phyloP scores from a whole-genome alignment of 202 grass and related monocot genomes.

The Carex arenaria region DNA sequence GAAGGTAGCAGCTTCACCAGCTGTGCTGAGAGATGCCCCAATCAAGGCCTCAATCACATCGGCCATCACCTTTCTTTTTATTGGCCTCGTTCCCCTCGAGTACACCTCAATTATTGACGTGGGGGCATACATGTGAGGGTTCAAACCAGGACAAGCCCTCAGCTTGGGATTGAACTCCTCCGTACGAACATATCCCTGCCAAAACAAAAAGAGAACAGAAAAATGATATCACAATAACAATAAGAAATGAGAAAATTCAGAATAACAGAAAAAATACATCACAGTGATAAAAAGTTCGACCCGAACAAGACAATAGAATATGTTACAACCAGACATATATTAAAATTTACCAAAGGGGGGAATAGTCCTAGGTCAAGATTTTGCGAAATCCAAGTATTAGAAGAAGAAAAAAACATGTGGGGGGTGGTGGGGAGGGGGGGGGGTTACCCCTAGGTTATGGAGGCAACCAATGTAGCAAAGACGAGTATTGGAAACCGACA shows the following conservation, averaged over 20 bases:
- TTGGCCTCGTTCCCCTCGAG: slow-evolving; percentile 28
- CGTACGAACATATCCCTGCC: slow-evolving; percentile 59
- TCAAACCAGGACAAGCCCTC: slow-evolving; percentile 61
- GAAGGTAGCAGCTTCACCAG: slow-evolving; percentile 57
- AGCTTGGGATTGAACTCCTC: slow-evolving; percentile 42
- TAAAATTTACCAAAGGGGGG: not conserved
- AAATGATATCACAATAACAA: not conserved
- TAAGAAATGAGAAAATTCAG: not conserved
- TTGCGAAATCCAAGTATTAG: not conserved
- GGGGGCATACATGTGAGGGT: slow-evolving; percentile 8
- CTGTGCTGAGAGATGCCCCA: slow-evolving; percentile 44
- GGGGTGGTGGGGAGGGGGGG: too few relatives aligned
- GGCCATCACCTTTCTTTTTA: slow-evolving; percentile 66
- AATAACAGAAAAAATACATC: not conserved
- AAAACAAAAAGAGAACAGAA: slow-evolving; percentile 18
- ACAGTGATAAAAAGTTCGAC: not conserved
- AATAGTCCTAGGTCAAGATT: not conserved
- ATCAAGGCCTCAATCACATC: slow-evolving; percentile 71
- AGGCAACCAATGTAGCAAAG: slow-evolving; percentile 50
- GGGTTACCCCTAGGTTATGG: slow-evolving; percentile 55
- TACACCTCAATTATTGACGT: slow-evolving; percentile 37
- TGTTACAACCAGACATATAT: not conserved
- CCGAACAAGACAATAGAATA: not conserved
- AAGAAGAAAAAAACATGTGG: not conserved
- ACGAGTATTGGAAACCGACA: slow-evolving; percentile 60